Percentiles rank a stretch among this genome's conserved stretches.
phyloP scores from a whole-genome alignment of 768 basidiomycete species.

The Fistulinella prunicolor region DNA sequence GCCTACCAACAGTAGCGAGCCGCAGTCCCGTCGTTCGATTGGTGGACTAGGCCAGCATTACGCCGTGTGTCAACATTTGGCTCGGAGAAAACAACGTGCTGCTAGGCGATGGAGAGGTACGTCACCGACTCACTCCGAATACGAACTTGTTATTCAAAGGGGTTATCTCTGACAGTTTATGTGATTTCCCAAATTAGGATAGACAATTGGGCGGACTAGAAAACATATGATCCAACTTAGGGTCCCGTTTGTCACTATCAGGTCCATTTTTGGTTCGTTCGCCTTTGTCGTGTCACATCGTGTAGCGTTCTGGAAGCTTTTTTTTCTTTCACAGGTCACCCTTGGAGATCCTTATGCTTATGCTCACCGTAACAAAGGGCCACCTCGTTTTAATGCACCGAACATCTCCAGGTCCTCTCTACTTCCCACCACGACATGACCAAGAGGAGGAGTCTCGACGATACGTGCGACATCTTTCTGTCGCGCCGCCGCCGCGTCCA shows the following conservation, averaged over 20 bases:
- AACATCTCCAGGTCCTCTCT: slow-evolving; percentile 6
- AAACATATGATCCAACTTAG: slow-evolving; percentile 1
- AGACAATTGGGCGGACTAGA: slow-evolving; percentile 28
- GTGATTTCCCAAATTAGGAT: slow-evolving; percentile 12
- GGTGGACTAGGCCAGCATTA: not conserved
- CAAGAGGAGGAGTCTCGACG: slow-evolving; percentile 30
- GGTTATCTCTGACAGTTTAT: slow-evolving; percentile 4
- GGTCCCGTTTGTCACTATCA: not conserved
- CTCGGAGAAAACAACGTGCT: slow-evolving; percentile 5
- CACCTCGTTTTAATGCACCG: slow-evolving; percentile 6
- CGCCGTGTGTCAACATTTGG: slow-evolving; percentile 1
- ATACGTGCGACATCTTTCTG: slow-evolving; percentile 29
- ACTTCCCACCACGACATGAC: slow-evolving; percentile 23
- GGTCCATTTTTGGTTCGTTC: slow-evolving; percentile 7
- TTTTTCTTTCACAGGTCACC: slow-evolving; percentile 16
- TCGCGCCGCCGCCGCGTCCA: slow-evolving; percentile 18
- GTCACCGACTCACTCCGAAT: not conserved
- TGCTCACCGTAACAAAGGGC: slow-evolving; percentile 18
- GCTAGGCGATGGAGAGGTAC: slow-evolving; percentile 5
- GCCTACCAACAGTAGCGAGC: no score
- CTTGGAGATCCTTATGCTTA: slow-evolving; percentile 8
- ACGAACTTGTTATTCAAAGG: slow-evolving; percentile 9
- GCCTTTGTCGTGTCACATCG: slow-evolving; percentile 23
- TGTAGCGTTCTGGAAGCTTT: slow-evolving; percentile 6
- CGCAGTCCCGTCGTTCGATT: not conserved